A percentile compares a stretch with the other conserved stretches of the same genome.
These are phyloP conservation scores for Rostrohypoxylon terebratum DNA, from an alignment of 495 filamentous ascomycete species.

Conservation along the genomic window DNA sequence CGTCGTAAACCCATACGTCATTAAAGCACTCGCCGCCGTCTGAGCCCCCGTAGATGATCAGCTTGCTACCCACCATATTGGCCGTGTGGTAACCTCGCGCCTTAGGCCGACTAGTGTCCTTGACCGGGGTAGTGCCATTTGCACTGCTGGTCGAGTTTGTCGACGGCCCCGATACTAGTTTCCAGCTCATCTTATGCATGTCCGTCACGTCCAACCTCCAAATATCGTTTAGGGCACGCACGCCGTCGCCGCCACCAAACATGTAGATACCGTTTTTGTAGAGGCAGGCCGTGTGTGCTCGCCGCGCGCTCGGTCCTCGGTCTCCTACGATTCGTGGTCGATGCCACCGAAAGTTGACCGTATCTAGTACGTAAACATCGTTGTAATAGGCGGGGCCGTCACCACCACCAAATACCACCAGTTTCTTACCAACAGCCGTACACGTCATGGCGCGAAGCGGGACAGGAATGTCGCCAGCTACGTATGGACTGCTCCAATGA, in stretches of 20 bases:
- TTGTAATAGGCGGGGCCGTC: slow-evolving; percentile 76
- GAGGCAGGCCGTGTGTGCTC: slow-evolving; percentile 73
- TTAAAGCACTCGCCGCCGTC: slow-evolving; percentile 75
- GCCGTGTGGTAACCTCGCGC: slow-evolving; percentile 75
- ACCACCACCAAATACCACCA: slow-evolving; percentile 73
- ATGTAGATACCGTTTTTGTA: slow-evolving; percentile 76
- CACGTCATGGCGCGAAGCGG: slow-evolving; percentile 75
- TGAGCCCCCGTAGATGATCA: slow-evolving; percentile 74
- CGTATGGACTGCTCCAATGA: slow-evolving; percentile 69
- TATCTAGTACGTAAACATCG: slow-evolving; percentile 75
- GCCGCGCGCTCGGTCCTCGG: slow-evolving; percentile 63
- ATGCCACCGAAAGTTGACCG: slow-evolving; percentile 70
- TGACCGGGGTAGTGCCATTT: slow-evolving; percentile 35
- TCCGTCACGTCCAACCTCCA: slow-evolving; percentile 75
- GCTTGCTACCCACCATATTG: slow-evolving; percentile 75
- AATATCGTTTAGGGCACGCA: slow-evolving; percentile 73
- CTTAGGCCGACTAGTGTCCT: slow-evolving; percentile 60
- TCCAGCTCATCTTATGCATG: slow-evolving; percentile 71
- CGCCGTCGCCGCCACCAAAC: slow-evolving; percentile 74
- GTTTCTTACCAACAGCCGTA: slow-evolving; percentile 73
- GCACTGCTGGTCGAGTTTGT: slow-evolving; percentile 16
- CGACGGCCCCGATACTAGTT: slow-evolving; percentile 63
- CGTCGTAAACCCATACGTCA: slow-evolving; percentile 76
- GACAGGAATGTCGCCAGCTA: slow-evolving; percentile 70
- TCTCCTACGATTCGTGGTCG: slow-evolving; percentile 66